Conservation (phyloP, 306 rosid genomes). For the Hippophae tibetana region DNA sequence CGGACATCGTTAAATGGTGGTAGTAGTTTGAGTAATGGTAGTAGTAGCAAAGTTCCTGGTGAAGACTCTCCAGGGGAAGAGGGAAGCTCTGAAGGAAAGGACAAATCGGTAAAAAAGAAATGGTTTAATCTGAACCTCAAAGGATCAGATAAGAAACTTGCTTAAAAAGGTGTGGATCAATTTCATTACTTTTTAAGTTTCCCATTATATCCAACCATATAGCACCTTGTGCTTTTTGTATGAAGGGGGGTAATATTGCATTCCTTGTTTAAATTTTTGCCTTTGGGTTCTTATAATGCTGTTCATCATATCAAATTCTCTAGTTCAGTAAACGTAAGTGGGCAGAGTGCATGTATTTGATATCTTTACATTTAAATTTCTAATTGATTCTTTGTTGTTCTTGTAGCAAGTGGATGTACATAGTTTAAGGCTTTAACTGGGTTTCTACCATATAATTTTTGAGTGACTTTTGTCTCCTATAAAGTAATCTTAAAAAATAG, state of each 20-base stretch:
- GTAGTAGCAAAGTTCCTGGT: constrained; percentile 53
- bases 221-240: constrained; percentile 17
- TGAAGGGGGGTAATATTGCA: constrained; percentile 26
- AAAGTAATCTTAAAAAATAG: too few species aligned
- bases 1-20: constrained; percentile 21
- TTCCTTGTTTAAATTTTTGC: constrained; percentile 26
- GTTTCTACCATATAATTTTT: too few species aligned
- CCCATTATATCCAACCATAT: constrained; percentile 17
- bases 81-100: constrained; percentile 84
- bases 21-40: constrained; percentile 59
- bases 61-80: constrained; percentile 78
- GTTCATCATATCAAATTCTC: constrained; percentile 15
- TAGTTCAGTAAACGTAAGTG: constrained; percentile 31
- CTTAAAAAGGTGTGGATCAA: constrained; percentile 21
- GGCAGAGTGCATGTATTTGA: constrained; percentile 29
- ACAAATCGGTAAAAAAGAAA: constrained; percentile 78
- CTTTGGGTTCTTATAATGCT: constrained; percentile 32
- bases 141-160: constrained; percentile 43
- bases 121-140: constrained; percentile 83
- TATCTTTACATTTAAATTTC: constrained; percentile 17
- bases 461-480: too few species aligned
- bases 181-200: constrained; percentile 16
- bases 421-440: too few species aligned
- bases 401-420: too few species aligned
- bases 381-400: neutral